These are phyloP conservation scores for Sherardia arvensis DNA, from an alignment of 257 asterid species.

Conservation along the genomic window DNA sequence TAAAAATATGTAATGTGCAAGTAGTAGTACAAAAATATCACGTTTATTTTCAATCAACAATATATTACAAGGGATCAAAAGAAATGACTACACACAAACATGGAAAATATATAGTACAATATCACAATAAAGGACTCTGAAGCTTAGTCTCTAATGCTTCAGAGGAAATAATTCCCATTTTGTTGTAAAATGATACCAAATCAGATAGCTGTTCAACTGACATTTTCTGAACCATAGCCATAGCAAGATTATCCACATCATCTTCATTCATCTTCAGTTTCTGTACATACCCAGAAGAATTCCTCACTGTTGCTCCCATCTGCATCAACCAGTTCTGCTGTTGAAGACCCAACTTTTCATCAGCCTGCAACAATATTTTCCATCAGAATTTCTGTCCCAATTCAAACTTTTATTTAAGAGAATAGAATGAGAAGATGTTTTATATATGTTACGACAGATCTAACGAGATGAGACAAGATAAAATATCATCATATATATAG, in stretches of 20 bases:
- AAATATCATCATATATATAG: no score
- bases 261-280: constrained; percentile 40
- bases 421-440: not conserved
- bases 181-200: constrained; percentile 42
- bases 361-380: constrained; percentile 35
- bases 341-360: constrained; percentile 50
- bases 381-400: no score
- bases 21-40: no score
- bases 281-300: constrained; percentile 39
- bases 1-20: no score
- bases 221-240: constrained; percentile 45
- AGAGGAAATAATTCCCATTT: constrained; percentile 61
- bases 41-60: not conserved
- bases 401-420: no score
- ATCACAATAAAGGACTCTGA: constrained; percentile 7
- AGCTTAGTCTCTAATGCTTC: constrained; percentile 58
- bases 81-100: not conserved
- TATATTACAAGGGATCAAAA: not conserved
- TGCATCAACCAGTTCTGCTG: constrained; percentile 59
- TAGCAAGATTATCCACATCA: constrained; percentile 38
- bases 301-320: constrained; percentile 78
- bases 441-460: not conserved
- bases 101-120: not conserved
- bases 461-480: not conserved
- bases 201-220: constrained; percentile 62